Evolutionary conservation across 257 asterid species (phyloP).

Genomic region (Nicotiana otophora): DNA sequence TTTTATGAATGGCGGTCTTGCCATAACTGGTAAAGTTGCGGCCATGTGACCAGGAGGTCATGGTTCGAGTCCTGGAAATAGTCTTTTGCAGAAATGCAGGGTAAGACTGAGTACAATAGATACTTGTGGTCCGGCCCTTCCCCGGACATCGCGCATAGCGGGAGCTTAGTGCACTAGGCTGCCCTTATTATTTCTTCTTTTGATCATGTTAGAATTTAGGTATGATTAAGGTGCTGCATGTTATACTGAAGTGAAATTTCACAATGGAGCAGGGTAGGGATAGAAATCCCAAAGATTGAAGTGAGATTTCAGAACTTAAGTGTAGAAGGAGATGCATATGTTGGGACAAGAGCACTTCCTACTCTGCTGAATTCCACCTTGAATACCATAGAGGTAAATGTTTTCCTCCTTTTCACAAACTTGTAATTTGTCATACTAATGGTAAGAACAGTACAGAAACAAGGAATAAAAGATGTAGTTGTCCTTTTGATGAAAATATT

Average conservation of each 20-base stretch:
- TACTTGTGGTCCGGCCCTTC: too few species aligned
- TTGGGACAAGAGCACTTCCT: slow-evolving; percentile 84
- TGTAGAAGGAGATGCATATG: slow-evolving; percentile 76
- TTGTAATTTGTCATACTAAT: not conserved
- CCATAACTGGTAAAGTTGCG: too few species aligned
- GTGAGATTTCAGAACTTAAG: slow-evolving; percentile 67
- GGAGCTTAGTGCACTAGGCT: too few species aligned
- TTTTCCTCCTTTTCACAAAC: not conserved
- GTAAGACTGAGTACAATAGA: too few species aligned
- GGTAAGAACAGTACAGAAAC: not conserved
- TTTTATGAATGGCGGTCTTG: too few species aligned
- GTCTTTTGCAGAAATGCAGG: too few species aligned
- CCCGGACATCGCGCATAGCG: too few species aligned
- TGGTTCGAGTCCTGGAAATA: too few species aligned
- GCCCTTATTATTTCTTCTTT: not conserved
- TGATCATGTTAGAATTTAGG: not conserved
- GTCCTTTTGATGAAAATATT: not conserved
- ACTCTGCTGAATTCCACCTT: slow-evolving; percentile 71
- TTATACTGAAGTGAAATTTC: not conserved
- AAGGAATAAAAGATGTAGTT: not conserved
- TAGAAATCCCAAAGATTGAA: slow-evolving; percentile 79
- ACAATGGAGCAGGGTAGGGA: slow-evolving; percentile 52
- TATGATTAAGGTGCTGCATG: not conserved
- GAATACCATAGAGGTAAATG: slow-evolving; percentile 60
- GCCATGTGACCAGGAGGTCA: too few species aligned